Evolutionary conservation across 164 flowering plant species (phyloP), one percentile per base, ranked within the genome.

Genomic region (Annona squamosa): DNA sequence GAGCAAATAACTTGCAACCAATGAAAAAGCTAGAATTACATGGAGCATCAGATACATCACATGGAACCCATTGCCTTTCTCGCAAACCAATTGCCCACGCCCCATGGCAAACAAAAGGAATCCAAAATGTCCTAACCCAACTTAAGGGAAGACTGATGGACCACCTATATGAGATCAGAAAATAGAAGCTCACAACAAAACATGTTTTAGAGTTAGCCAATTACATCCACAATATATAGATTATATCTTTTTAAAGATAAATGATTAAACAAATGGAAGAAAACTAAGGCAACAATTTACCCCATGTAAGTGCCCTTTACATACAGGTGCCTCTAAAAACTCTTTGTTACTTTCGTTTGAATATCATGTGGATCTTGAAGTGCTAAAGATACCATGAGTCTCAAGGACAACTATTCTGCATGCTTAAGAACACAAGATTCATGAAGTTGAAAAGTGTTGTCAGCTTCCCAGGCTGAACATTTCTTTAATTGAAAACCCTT

Each of bases 81-180:
- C 90, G 86, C 84, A 86, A 84, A 71, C 99, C 99, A 71, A 93
- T 84, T 56, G 91, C 91, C 73, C 79, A 90, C 77, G 90, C 95
- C 63, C 98, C 98, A 71, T 76, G 80, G 72, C 85, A 81, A 63
- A 91, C 76, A 6, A 93, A 76, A 76, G 91, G 77, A 75, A 83
- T 65, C 99, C 98, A 95, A 69, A 93, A 91, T 63, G 91, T 85
- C 81, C 80, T 90, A 48, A 83, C 86, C 99, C 99, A 95, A 81
- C 87, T 85, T 47, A 95, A 68, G 13, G 98, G 98, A 19, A 95
- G 90, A 80, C 91, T 79, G 65, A 95, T 77, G 26, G 97, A 84
- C 93, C 94, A 93, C 75, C 98, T 95, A 86, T 68, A 81, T 56
- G 71, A 7, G 42, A 69, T 42, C 0, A 1, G 4, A 65, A 46